Evolutionary conservation across 768 basidiomycete genomes (phyloP).

Genomic region (Macrolepiota fuliginosa): DNA sequence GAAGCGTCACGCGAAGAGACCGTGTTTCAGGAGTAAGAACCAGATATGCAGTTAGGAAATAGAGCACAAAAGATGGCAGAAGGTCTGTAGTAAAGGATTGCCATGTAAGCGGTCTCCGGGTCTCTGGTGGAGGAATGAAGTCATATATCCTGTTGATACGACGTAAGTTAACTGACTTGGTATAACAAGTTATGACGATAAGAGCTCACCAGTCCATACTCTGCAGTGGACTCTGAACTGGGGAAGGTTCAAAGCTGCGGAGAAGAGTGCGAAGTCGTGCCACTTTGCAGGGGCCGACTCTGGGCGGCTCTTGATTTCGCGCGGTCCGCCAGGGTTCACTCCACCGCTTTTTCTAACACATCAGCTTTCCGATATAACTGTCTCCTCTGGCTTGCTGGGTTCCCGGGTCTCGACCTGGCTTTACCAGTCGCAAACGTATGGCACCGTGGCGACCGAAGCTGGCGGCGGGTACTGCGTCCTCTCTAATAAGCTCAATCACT

Average conservation of each 20-base stretch:
- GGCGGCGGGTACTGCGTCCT: too few species aligned
- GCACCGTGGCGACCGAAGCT: too few species aligned
- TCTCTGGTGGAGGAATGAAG: slow-evolving; percentile 26
- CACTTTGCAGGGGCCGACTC: not conserved
- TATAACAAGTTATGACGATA: slow-evolving; percentile 6
- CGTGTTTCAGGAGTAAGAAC: slow-evolving; percentile 46
- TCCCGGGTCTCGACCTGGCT: too few species aligned
- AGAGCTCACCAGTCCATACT: not conserved
- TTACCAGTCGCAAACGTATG: too few species aligned
- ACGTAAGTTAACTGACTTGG: not conserved
- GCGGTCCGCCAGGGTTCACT: not conserved
- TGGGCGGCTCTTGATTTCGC: slow-evolving; percentile 5
- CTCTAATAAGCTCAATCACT: too few species aligned
- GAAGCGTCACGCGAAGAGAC: slow-evolving; percentile 40
- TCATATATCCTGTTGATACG: slow-evolving; percentile 21
- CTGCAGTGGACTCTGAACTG: not conserved
- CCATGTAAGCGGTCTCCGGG: slow-evolving; percentile 32
- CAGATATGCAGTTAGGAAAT: slow-evolving; percentile 52
- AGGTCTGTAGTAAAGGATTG: slow-evolving; percentile 33
- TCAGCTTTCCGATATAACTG: too few species aligned
- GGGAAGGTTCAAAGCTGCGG: not conserved
- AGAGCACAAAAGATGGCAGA: slow-evolving; percentile 40
- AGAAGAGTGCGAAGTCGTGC: slow-evolving; percentile 12
- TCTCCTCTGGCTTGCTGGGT: too few species aligned
- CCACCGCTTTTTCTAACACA: not conserved